Percentiles rank a stretch among this genome's conserved stretches.
These are phyloP conservation scores for Rhodotorula sp. DNA, from an alignment of 1,284 basidiomycete genomes.

Conservation along the genomic window DNA sequence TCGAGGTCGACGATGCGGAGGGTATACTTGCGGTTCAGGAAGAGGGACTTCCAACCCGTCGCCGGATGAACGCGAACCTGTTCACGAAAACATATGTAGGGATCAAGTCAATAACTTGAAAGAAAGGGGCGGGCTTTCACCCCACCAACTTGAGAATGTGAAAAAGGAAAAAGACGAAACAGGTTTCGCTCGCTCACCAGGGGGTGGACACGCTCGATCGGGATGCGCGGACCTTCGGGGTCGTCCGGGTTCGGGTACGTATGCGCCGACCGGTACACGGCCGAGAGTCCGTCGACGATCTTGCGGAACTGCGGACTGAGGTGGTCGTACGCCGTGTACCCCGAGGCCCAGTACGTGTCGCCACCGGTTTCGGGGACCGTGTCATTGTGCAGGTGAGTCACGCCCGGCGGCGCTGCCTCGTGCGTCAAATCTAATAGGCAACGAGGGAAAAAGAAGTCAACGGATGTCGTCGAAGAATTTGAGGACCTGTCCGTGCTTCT, in stretches of 20 bases:
- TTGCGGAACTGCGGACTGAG: constrained; percentile 45
- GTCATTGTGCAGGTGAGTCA: constrained; percentile 55
- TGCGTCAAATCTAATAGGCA: constrained; percentile 3
- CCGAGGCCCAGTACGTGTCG: constrained; percentile 63
- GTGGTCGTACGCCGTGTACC: constrained; percentile 55
- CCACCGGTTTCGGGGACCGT: constrained; percentile 61
- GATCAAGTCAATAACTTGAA: no score
- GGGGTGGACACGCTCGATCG: constrained; percentile 52
- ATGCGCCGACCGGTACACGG: constrained; percentile 46
- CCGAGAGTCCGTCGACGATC: constrained; percentile 47
- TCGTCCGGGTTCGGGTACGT: constrained; percentile 44
- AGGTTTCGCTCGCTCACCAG: constrained; percentile 24
- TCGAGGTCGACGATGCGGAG: constrained; percentile 46
- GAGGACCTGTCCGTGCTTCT: background rate
- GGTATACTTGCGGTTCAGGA: constrained; percentile 44
- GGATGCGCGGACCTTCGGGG: constrained; percentile 58
- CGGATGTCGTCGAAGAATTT: no score
- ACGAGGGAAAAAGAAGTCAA: background rate
- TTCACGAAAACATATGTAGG: background rate
- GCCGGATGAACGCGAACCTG: constrained; percentile 44
- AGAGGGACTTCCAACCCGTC: constrained; percentile 45
- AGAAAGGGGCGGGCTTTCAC: no score
- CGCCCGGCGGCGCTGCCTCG: constrained; percentile 57
- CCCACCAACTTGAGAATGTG: background rate
- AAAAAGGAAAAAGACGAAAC: background rate